Evolutionary conservation across 805 yeast species (phyloP), one percentile per base, ranked within the genome.

Genomic region (Danielozyma ontarioensis): DNA sequence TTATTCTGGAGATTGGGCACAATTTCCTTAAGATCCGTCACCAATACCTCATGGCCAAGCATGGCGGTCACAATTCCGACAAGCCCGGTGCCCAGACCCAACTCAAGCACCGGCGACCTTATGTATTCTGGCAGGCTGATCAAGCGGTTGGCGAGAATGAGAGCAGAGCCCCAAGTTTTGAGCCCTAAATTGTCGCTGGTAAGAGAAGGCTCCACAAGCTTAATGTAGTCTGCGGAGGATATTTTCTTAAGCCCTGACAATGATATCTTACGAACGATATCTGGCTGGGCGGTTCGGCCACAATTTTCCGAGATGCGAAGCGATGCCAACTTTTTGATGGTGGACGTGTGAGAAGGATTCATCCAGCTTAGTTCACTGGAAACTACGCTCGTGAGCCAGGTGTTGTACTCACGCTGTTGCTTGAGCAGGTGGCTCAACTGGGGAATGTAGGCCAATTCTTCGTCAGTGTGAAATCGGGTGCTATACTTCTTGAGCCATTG

Each of bases 41-140:
- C 53, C 10, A 58, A 48, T 1, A 80, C 61, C 0, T 57, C 45
- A 40, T 52, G 57, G 0, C 87, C 87, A 4, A 80, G 46, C 6
- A 66, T 36, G 1, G 73, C 74, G 35, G 84, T 68, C 0, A 80
- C 68, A 23, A 93, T 82, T 0, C 97, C 97, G 3, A 80, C 82
- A 12, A 90, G 64, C 0, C 98, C 98, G 0, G 98, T 93, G 0
- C 98, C 98, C 0, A 97, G 70, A 0, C 98, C 98, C n/a, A 93
- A 61, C 48, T 90, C 98, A 18, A 84, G 53, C 0, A 80, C 53
- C 0, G 59, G 54, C 14, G 48, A 55, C 12, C 29, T 16, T 3
- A 58, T 40, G 18, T 51, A 52, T 4, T 35, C 28, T 2, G 33
- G 24, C 2, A 39, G 31, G n/a, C 41, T 16, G 4, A 70, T 53